A percentile compares a stretch with the other conserved stretches of the same genome.
Conservation (phyloP, 1,139 yeast species). For the Kurtzmaniella natalensis region DNA sequence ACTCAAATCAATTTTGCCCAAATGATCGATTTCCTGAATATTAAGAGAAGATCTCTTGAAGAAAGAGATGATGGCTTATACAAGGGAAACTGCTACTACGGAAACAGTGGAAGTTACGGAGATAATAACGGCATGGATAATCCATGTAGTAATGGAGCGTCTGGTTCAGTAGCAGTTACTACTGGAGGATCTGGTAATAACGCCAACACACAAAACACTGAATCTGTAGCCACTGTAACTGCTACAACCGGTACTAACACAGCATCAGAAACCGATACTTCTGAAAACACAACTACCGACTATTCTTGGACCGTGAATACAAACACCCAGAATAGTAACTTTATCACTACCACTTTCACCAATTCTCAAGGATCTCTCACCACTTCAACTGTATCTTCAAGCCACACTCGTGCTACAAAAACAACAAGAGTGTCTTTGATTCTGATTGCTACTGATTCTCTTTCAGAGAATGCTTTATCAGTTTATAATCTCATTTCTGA, state of each 20-base stretch:
- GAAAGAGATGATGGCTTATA: constrained; percentile 3
- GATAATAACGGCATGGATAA: not conserved
- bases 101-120: constrained; percentile 4
- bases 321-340: not conserved
- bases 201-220: not conserved
- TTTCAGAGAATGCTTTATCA: not conserved
- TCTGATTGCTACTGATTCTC: not conserved
- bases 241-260: constrained; percentile 8
- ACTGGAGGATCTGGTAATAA: not conserved
- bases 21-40: constrained; percentile 18
- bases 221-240: constrained; percentile 4
- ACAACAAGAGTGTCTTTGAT: not conserved
- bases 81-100: constrained; percentile 3
- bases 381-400: not conserved
- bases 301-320: not conserved
- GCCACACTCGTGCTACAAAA: not conserved
- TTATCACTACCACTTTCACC: not conserved
- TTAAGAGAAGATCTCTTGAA: constrained; percentile 9
- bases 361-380: not conserved
- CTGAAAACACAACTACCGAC: not conserved
- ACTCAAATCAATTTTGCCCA: constrained; percentile 28
- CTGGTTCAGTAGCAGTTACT: not conserved
- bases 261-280: constrained; percentile 1
- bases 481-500: constrained; percentile 10
- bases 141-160: not conserved